These are phyloP conservation scores for Chaetomium globosum DNA, from an alignment of 2,329 filamentous ascomycete genomes.

Conservation along the genomic window DNA sequence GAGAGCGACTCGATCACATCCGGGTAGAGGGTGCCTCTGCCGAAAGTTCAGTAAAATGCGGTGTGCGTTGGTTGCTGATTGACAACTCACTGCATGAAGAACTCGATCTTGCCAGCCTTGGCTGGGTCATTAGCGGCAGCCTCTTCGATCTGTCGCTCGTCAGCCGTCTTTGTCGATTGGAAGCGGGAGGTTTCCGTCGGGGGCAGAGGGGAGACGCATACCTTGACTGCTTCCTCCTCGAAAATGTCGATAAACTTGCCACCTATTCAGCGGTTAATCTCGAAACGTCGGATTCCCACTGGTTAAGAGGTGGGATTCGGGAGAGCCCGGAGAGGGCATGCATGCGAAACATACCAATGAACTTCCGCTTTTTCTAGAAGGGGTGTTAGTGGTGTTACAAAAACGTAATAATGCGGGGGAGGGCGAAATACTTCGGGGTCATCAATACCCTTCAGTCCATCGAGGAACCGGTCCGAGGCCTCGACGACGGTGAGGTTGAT, in stretches of 20 bases:
- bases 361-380: constrained; percentile 64
- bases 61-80: background rate
- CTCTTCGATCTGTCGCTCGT: constrained; percentile 62
- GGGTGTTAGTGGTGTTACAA: constrained; percentile 9
- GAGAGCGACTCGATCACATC: constrained; percentile 58
- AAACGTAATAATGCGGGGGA: background rate
- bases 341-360: constrained; percentile 65
- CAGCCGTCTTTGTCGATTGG: constrained; percentile 1
- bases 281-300: background rate
- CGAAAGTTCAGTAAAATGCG: constrained; percentile 56
- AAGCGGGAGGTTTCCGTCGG: background rate
- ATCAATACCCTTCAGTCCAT: constrained; percentile 70
- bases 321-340: background rate
- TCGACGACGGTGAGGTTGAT: constrained; percentile 91
- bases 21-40: constrained; percentile 60
- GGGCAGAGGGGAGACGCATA: constrained; percentile 4
- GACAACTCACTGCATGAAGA: constrained; percentile 67
- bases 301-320: background rate
- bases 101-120: constrained; percentile 75
- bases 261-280: constrained; percentile 28
- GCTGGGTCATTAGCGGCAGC: constrained; percentile 64
- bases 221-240: constrained; percentile 66
- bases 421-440: constrained; percentile 64
- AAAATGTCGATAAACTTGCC: constrained; percentile 62
- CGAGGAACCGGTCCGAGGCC: constrained; percentile 75